phyloP scores from a whole-genome alignment of 306 rosid species.

The Leucaena leucocephala region DNA sequence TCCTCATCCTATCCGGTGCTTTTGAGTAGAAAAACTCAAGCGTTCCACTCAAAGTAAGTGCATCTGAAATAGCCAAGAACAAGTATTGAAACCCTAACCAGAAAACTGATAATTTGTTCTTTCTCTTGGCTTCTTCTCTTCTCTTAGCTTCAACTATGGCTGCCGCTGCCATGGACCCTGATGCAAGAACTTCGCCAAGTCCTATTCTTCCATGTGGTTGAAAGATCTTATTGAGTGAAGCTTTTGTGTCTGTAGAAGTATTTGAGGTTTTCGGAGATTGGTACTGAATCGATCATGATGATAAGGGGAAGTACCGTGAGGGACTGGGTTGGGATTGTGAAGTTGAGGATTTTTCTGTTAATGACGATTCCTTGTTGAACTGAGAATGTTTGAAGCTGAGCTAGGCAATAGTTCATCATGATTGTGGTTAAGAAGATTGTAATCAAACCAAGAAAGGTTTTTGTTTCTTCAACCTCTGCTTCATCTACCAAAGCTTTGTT shows the following conservation, averaged over 20 bases:
- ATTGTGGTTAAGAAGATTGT: conserved; percentile 45
- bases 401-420: conserved; percentile 46
- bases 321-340: conserved; percentile 45
- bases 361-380: conserved; percentile 47
- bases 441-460: conserved; percentile 43
- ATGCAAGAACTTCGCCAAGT: not conserved
- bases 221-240: not conserved
- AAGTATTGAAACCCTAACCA: conserved; percentile 43
- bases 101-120: conserved; percentile 36
- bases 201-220: conserved; percentile 43
- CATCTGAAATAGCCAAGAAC: conserved; percentile 32
- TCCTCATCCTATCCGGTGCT: conserved; percentile 51
- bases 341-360: conserved; percentile 35
- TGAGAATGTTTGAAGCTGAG: conserved; percentile 46
- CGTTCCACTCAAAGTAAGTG: conserved; percentile 49
- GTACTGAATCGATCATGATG: conserved; percentile 36
- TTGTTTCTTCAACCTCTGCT: conserved; percentile 46
- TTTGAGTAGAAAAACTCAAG: conserved; percentile 52
- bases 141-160: conserved; percentile 44
- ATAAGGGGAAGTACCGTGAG: conserved; percentile 32
- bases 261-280: conserved; percentile 33
- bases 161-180: conserved; percentile 34
- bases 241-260: not conserved
- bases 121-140: conserved; percentile 25
- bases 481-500: conserved; percentile 38